Base-by-base conservation (phyloP, 371 early-diverging fungal genomes). In the Batkoa obscura region DNA sequence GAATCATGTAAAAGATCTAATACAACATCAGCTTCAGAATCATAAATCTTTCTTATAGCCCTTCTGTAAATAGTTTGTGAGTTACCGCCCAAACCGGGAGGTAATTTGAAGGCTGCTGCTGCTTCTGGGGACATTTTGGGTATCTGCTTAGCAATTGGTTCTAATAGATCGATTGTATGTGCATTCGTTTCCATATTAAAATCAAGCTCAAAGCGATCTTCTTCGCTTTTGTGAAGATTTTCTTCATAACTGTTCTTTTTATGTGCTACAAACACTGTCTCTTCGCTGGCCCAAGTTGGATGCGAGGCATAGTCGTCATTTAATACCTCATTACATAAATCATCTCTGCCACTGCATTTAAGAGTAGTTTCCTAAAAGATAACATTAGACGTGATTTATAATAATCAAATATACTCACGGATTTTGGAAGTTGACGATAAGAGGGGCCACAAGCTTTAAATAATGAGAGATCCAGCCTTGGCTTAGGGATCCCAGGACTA, bases 151-250 rank as follows among this genome's bases (percentile, higher is more conserved):
- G 81, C 80, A 49, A 97, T 79, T 3, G 94, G 89, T 63, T 94
- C 92, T 54, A 99, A 70, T 23, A 89, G 69, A 9, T 81, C 78
- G 64, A 99, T 98, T 1, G 90, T 81, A 50, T 83, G 82, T 57
- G 89, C 63, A 50, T 94, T 90, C 45, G 97, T 85, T 65, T 96
- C 91, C 46, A 99, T 89, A 65, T 92, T 86, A 59, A 98, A 69
- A 65, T 99, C 99, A 71, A 94, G 88, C 61, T 99, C 99, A 62
- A 94, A 98, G 54, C 86, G 79, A 64, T 99, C 99, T 67, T 99
- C 99, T 69, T 98, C 99, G 68, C 88, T 83, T 47, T 88, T 80
- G 73, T 87, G 91, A 66, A 99, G 69, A 10, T 84, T 83, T 64
- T 99, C 99, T 67, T 99, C 99, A 60, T 80, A 92, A 15, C 72